Conservation (phyloP, 352 stramenopile genomes). For the Poterioochromonas sp. region DNA sequence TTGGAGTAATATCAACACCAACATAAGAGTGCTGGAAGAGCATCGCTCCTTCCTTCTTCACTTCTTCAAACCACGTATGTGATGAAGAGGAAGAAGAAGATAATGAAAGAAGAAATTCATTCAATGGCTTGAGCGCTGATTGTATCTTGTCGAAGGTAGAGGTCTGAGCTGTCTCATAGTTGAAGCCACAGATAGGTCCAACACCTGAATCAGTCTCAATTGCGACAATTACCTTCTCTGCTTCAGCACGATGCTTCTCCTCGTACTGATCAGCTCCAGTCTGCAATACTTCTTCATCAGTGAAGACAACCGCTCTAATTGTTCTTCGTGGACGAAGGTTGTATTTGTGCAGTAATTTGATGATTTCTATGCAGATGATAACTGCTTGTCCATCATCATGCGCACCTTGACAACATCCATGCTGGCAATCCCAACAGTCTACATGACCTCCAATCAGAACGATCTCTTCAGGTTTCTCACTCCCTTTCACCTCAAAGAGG, state of each 20-base stretch:
- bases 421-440: not conserved
- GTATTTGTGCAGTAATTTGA: not conserved
- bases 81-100: too few relatives aligned
- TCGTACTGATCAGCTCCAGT: not conserved
- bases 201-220: not conserved
- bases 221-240: not conserved
- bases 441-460: not conserved
- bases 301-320: not conserved
- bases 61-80: too few relatives aligned
- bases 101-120: too few relatives aligned
- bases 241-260: not conserved
- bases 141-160: too few relatives aligned
- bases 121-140: too few relatives aligned
- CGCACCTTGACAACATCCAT: not conserved
- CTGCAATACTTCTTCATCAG: not conserved
- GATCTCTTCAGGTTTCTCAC: not conserved
- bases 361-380: not conserved
- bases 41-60: too few relatives aligned
- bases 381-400: conserved; percentile 7
- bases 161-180: not conserved
- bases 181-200: not conserved
- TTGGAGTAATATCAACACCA: not conserved
- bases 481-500: not conserved
- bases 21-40: too few relatives aligned
- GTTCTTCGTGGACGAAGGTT: not conserved